phyloP scores from a whole-genome alignment of 306 rosid species.

The Myrica gale region DNA sequence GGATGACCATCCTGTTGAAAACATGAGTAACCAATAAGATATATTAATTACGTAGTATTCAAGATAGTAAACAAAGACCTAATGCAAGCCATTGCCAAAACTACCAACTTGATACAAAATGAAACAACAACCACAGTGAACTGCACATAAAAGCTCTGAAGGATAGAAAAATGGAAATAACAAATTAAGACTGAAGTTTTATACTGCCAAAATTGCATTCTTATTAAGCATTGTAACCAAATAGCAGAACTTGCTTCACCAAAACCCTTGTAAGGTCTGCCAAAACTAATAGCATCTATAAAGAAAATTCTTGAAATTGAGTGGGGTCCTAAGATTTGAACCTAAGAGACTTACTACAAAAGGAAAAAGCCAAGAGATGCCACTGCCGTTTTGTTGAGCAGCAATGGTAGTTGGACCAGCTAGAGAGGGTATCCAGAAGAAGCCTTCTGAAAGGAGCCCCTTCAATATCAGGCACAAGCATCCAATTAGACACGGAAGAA shows the following conservation, averaged over 20 bases:
- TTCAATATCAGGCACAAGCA: slow-evolving; percentile 34
- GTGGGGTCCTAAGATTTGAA: slow-evolving; percentile 18
- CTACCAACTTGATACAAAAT: slow-evolving; percentile 11
- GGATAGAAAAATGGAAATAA: neutral
- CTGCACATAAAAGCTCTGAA: neutral
- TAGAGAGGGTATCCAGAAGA: slow-evolving; percentile 98
- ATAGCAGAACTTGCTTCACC: neutral
- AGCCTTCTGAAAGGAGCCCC: slow-evolving; percentile 98
- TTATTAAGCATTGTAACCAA: neutral
- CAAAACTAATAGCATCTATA: neutral
- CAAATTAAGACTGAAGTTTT: neutral
- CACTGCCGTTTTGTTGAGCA: slow-evolving; percentile 86
- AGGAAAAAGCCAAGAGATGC: slow-evolving; percentile 93
- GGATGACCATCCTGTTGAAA: slow-evolving; percentile 88
- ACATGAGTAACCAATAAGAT: slow-evolving; percentile 24
- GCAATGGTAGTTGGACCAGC: slow-evolving; percentile 94
- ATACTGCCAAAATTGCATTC: neutral
- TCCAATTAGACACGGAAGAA: slow-evolving; percentile 25
- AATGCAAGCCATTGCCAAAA: slow-evolving; percentile 11
- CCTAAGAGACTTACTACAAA: slow-evolving; percentile 63
- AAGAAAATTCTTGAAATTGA: slow-evolving; percentile 5
- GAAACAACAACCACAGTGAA: slow-evolving; percentile 4
- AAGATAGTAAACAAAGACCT: neutral
- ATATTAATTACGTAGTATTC: slow-evolving; percentile 21
- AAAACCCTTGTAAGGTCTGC: neutral